Evolutionary conservation across 305 asterid species (phyloP), one percentile per base, ranked within the genome.

Genomic region (Fraxinus angustifolia): DNA sequence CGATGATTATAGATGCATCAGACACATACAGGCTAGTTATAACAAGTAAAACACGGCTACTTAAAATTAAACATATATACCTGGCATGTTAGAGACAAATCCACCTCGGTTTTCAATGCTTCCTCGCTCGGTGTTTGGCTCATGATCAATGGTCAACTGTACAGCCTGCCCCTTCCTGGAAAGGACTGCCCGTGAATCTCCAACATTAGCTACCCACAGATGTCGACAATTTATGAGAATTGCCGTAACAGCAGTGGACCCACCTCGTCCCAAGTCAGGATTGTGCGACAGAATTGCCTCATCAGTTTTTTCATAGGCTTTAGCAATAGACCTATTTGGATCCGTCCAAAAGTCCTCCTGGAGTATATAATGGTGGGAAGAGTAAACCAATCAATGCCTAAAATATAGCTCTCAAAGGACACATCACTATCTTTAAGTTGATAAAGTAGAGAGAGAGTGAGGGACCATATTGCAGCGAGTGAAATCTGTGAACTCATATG

Each of bases 271-370:
- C 85, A 87, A 82, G 31, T 75, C 82, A 5, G 89, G 79, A 83
- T 85, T 87, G 86, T 93, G 95, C 7, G 98, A 87, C 80, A 96
- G 93, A 85, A 96, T 94, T 42, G 97, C 98, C 86, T 92, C 92
- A 81, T 96, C 99, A 0, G 99, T 96, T 86, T 87, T 86, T 89
- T 93, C 98, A 75, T 96, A 96, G 56, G 99, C 95, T 86, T 89
- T 94, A 40, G 90, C 86, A 78, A 96, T 90, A n/a, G 99, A 90
- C 53, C 89, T 86, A 74, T 85, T 70, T 35, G 99, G 97, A 80
- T 96, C 94, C 12, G 85, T 89, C 95, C 94, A 92, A 87, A 96
- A 94, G 65, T 91, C 91, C 83, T 92, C 96, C 97, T 96, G 86
- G 62, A 81, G 88, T 80, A 87, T 82, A 74, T 36, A 75, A 70